These are phyloP conservation scores for Sambucus nigra DNA, from an alignment of 129 eudicot species.

Conservation along the genomic window DNA sequence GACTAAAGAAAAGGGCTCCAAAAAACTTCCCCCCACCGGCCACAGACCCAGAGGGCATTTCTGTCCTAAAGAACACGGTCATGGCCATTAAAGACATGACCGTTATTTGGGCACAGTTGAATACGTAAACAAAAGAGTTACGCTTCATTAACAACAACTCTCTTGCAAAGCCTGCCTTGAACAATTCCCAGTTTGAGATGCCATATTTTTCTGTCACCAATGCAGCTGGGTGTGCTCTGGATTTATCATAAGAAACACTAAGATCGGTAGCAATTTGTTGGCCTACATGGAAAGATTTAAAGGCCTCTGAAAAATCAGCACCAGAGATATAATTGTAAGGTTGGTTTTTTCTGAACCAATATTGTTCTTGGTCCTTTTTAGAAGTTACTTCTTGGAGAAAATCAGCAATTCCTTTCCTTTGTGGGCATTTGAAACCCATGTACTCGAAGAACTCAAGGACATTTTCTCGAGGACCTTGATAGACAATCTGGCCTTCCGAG, in stretches of 20 bases:
- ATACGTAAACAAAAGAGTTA: slow-evolving; percentile 47
- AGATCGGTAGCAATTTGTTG: slow-evolving; percentile 35
- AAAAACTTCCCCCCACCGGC: slow-evolving; percentile 54
- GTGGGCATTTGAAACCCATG: slow-evolving; percentile 68
- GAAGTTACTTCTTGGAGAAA: slow-evolving; percentile 85
- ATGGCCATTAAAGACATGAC: slow-evolving; percentile 48
- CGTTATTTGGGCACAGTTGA: slow-evolving; percentile 59
- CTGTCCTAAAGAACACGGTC: slow-evolving; percentile 56
- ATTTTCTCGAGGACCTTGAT: slow-evolving; percentile 61
- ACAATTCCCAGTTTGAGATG: slow-evolving; percentile 38
- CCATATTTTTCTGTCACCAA: slow-evolving; percentile 66
- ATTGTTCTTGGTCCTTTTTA: slow-evolving; percentile 70
- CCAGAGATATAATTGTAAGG: slow-evolving; percentile 48
- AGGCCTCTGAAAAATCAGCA: slow-evolving; percentile 30
- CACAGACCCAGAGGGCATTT: slow-evolving; percentile 47
- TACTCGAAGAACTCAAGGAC: slow-evolving; percentile 55
- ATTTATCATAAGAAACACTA: slow-evolving; percentile 29
- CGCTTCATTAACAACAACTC: slow-evolving; percentile 75
- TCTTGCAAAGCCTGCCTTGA: slow-evolving; percentile 51
- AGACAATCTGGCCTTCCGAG: slow-evolving; percentile 59
- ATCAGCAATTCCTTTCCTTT: slow-evolving; percentile 70
- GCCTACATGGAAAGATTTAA: slow-evolving; percentile 46
- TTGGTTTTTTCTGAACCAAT: slow-evolving; percentile 52
- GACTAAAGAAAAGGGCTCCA: slow-evolving; percentile 76
- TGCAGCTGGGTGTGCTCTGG: slow-evolving; percentile 43